Evolutionary conservation across 257 asterid species (phyloP), one percentile per base, ranked within the genome.

Genomic region (Gentiana straminea): DNA sequence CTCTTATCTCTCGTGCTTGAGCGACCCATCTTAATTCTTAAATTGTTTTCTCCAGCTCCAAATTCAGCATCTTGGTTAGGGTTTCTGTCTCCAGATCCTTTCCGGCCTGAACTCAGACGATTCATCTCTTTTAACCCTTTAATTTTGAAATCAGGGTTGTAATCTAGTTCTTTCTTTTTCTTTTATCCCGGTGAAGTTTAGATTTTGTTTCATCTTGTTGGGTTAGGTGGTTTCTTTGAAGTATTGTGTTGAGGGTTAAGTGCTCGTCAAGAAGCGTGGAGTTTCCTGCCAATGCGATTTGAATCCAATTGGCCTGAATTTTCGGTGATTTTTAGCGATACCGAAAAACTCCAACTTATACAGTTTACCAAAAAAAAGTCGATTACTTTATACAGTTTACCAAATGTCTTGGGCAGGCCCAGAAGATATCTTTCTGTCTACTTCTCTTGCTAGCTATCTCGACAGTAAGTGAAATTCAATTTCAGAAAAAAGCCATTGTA

Each of bases 341-440:
- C 82, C 79, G 84, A 69, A 79, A 82, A 77, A 57, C 35, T 69
- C 79, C 59, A 59, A 76, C 59, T 53, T 60, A 55, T 24, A 51
- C 66, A 66, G 62, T 13, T 5, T 43, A 24, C 24, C 24, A 24
- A 24, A 0, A 24, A 24, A 24, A 24, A 24, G 24, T 24, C 24
- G 24, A 24, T 24, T 24, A 24, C 24, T 24, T 24, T 24, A 24
- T 24, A 24, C 24, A 24, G 24, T 24, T 55, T 69, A 64, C 49
- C 80, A 66, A n/a, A 92, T 92, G 99, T 85, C 97, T 79, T 92
- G 95, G 97, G 95, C 94, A 46, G 82, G 94, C 47, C 91, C 97
- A 52, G 99, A 92, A 76, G 43, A 63, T 54, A n/a, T 50, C 12
- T 61, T 61, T 35, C 60, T 73, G 35, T 53, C 74, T 44, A 45